These are phyloP conservation scores for Ophiostoma australiae DNA, from an alignment of 2,329 filamentous ascomycete genomes.

Conservation along the genomic window DNA sequence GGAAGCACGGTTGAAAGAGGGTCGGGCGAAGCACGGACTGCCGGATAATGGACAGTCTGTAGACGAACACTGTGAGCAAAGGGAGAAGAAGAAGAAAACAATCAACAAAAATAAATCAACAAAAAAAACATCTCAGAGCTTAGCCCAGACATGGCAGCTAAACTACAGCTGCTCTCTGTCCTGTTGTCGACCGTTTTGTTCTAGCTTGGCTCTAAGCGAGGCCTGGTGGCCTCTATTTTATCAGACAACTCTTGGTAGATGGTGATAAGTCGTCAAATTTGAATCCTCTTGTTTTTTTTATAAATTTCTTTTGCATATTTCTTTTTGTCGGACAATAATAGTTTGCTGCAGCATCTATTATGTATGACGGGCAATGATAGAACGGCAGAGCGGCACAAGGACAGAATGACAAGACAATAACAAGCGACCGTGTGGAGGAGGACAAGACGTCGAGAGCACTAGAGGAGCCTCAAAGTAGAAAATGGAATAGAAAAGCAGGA, in stretches of 20 bases:
- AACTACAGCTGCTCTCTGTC: not conserved
- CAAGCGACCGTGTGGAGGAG: not conserved
- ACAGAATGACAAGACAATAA: not conserved
- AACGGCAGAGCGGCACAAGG: not conserved
- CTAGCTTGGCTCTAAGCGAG: not conserved
- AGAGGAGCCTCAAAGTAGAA: not conserved
- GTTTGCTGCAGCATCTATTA: not conserved
- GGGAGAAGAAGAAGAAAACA: not conserved
- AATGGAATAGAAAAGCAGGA: not conserved
- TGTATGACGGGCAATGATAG: not conserved
- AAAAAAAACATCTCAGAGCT: not conserved
- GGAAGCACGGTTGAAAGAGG: conserved; percentile 1
- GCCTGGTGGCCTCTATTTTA: not conserved
- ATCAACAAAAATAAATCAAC: no score
- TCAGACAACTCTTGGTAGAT: not conserved
- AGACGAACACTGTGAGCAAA: not conserved
- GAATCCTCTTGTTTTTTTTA: not conserved
- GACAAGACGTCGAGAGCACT: not conserved
- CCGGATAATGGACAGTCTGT: not conserved
- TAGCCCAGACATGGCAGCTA: not conserved
- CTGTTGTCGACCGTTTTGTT: not conserved
- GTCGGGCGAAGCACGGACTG: not conserved
- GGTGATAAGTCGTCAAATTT: no score
- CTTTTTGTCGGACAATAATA: no score
- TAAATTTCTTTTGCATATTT: not conserved